Evolutionary conservation across 106 monocot genomes (phyloP).

Genomic region (Dendrobium huoshanense): DNA sequence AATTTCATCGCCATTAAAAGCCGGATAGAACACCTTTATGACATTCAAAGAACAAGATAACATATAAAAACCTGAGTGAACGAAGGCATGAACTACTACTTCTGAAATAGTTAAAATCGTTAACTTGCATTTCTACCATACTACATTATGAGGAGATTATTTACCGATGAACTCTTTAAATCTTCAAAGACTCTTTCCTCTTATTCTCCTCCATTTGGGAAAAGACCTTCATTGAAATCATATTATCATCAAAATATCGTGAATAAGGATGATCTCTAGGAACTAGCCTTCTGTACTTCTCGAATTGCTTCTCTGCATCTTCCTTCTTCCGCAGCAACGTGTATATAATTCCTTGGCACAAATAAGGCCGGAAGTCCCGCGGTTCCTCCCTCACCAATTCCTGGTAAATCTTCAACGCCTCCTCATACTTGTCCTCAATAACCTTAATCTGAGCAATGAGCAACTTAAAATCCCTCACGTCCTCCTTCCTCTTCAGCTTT

Average conservation of each 20-base stretch:
- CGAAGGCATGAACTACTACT: background rate
- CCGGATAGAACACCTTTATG: background rate
- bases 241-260: conserved; percentile 53
- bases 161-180: background rate
- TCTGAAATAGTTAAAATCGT: background rate
- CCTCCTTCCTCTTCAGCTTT: conserved; percentile 46
- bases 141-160: background rate
- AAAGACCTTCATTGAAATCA: conserved; percentile 58
- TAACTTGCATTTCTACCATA: background rate
- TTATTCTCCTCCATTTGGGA: conserved; percentile 38
- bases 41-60: background rate
- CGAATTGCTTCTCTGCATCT: conserved; percentile 73
- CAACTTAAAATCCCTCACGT: conserved; percentile 72
- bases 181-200: conserved; percentile 17
- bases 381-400: conserved; percentile 71
- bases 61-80: background rate
- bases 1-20: background rate
- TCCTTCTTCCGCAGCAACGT: conserved; percentile 53
- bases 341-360: conserved; percentile 75
- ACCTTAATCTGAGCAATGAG: conserved; percentile 65
- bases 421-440: conserved; percentile 45
- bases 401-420: conserved; percentile 51
- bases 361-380: conserved; percentile 74
- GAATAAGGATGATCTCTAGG: conserved; percentile 70
- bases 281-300: conserved; percentile 62